Percentiles rank a stretch among this genome's conserved stretches.
Conservation (phyloP, 805 yeast genomes). For the Saccharomycopsis sp. region DNA sequence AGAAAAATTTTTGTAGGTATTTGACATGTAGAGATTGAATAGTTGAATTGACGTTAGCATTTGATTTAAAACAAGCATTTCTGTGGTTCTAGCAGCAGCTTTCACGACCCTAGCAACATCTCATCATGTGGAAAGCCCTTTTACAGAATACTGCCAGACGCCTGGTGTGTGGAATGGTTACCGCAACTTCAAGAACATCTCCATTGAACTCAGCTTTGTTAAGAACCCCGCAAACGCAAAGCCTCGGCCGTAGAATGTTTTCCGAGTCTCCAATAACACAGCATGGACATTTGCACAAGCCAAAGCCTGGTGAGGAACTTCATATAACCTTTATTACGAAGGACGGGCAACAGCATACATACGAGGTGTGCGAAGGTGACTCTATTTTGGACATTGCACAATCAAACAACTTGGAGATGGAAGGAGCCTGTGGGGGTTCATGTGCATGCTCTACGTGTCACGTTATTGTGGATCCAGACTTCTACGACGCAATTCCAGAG, state of each 20-base stretch:
- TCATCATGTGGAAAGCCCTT: not conserved
- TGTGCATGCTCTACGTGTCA: constrained; percentile 99
- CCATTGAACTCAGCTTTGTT: not conserved
- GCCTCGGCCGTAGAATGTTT: constrained; percentile 25
- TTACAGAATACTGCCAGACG: not conserved
- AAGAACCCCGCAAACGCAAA: not conserved
- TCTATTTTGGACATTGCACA: constrained; percentile 90
- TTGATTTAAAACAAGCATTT: no score
- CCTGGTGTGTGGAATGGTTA: not conserved
- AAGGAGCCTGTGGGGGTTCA: constrained; percentile 98
- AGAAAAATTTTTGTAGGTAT: not conserved
- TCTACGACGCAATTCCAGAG: constrained; percentile 83
- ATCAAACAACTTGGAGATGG: constrained; percentile 89
- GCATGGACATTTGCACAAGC: constrained; percentile 88
- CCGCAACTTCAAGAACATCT: not conserved
- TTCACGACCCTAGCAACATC: not conserved
- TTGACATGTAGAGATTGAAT: not conserved
- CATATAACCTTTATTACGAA: constrained; percentile 85
- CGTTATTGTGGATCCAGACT: constrained; percentile 92
- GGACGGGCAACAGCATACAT: constrained; percentile 76
- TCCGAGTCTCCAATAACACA: constrained; percentile 24
- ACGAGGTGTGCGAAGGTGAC: constrained; percentile 90
- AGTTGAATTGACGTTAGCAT: no score
- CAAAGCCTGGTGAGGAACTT: constrained; percentile 88
- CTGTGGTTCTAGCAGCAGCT: no score